Base-by-base conservation (phyloP, 805 yeast species). In the Suhomyces xylopsoci region DNA sequence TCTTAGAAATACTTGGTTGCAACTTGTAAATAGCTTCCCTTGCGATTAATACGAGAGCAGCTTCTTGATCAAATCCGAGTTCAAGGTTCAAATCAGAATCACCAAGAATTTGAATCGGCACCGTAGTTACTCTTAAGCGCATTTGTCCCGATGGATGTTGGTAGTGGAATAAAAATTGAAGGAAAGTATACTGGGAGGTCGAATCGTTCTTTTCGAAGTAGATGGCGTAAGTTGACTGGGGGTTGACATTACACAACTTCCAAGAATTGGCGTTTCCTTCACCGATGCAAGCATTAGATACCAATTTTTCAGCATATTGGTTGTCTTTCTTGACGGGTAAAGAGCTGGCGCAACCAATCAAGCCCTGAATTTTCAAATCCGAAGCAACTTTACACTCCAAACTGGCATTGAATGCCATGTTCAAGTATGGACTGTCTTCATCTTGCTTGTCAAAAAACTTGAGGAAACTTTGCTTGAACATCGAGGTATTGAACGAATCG, bases 401-500 rank as follows among this genome's bases (percentile, higher is more conserved):
- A 2, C 85, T 79, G 2, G 82, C 83, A 66, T 83, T 84, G 56
- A 81, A 68, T 0, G 84, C 90, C 76, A 82, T 73, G 30, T 76
- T 76, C 28, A 81, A 64, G 51, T 63, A 67, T 14, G 58, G 60
- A n/a, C 47, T 56, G 19, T 50, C 58, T 17, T 60, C 66, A 28
- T 69, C 71, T 32, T 62, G 64, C 51, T 71, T 74, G 19, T 64
- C 66, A 58, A 84, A 75, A 55, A 83, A 78, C 60, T 80, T 77
- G 50, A 78, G 73, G 51, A 84, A 77, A 22, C 88, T 83, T 66
- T 84, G 88, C 59, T 81, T 82, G 71, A 85, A 85, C 55, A 85
- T 84, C 1, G 89, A 80, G 0, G 89, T 84, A 32, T 81, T 77
- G 62, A 84, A 85, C 3, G 85, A 80, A 68, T 85, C 90, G 51